Conservation (phyloP, 2,329 filamentous ascomycete species). For the Hymenoscyphus scutula region DNA sequence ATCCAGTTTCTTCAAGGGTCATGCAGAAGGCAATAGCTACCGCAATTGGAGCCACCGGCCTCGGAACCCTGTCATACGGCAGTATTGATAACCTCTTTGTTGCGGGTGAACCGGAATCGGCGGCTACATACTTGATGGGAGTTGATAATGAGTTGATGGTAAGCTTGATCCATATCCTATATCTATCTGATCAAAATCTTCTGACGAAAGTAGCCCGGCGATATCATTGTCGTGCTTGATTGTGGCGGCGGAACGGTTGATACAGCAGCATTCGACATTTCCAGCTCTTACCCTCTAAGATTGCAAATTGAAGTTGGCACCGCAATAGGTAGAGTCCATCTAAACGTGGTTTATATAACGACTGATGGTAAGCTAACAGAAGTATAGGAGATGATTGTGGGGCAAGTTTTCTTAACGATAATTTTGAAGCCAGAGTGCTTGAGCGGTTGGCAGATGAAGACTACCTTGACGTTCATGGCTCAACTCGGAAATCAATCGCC, state of each 20-base stretch:
- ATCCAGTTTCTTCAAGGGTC: constrained; percentile 12
- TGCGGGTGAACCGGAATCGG: constrained; percentile 34
- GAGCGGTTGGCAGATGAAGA: background rate
- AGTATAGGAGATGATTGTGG: constrained; percentile 19
- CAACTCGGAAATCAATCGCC: background rate
- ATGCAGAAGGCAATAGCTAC: constrained; percentile 16
- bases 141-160: constrained; percentile 19
- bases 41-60: constrained; percentile 13
- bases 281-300: constrained; percentile 25
- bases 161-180: background rate
- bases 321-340: constrained; percentile 6
- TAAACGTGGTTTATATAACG: background rate
- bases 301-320: constrained; percentile 15
- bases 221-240: constrained; percentile 30
- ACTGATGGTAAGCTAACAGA: background rate
- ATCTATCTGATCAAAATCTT: background rate
- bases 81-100: constrained; percentile 34
- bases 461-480: constrained; percentile 5
- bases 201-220: constrained; percentile 18
- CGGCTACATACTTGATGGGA: constrained; percentile 31
- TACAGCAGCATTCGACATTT: constrained; percentile 31
- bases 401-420: constrained; percentile 20
- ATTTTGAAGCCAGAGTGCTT: constrained; percentile 8
- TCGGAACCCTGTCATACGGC: constrained; percentile 15
- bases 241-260: constrained; percentile 35